Conservation (phyloP, 108 stramenopile genomes). For the Discostella pseudostelligera region DNA sequence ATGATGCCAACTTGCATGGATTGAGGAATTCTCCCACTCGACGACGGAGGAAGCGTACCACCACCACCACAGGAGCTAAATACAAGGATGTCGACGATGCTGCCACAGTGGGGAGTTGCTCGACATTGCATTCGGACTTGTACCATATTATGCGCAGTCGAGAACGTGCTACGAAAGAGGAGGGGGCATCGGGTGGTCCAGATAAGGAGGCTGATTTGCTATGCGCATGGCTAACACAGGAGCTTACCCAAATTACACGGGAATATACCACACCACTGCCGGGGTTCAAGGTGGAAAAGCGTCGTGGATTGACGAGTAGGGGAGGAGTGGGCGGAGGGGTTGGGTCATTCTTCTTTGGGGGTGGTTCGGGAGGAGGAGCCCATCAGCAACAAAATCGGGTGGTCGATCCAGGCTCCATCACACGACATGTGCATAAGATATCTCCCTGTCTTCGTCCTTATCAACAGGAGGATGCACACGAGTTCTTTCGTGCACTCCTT, state of each 20-base stretch:
- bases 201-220: slow-evolving; percentile 30
- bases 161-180: slow-evolving; percentile 2
- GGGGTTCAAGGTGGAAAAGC: slow-evolving; percentile 20
- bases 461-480: slow-evolving; percentile 90
- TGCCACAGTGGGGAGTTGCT: slow-evolving; percentile 27
- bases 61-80: neutral
- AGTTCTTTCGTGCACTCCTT: slow-evolving; percentile 79
- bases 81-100: slow-evolving; percentile 33
- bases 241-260: slow-evolving; percentile 71
- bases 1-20: neutral
- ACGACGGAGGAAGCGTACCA: slow-evolving; percentile 6
- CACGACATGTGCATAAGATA: slow-evolving; percentile 76
- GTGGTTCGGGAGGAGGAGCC: neutral
- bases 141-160: slow-evolving; percentile 40
- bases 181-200: slow-evolving; percentile 4
- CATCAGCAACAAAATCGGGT: slow-evolving; percentile 28
- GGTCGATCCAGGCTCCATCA: slow-evolving; percentile 79
- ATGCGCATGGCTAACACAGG: slow-evolving; percentile 75
- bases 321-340: neutral
- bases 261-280: slow-evolving; percentile 53
- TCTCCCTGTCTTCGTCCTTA: slow-evolving; percentile 72
- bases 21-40: neutral
- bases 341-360: slow-evolving; percentile 16
- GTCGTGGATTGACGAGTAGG: neutral
- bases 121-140: slow-evolving; percentile 40